A percentile compares a stretch with the other conserved stretches of the same genome.
phyloP scores from a whole-genome alignment of 2,329 filamentous ascomycete genomes.

The Clonostachys solani region DNA sequence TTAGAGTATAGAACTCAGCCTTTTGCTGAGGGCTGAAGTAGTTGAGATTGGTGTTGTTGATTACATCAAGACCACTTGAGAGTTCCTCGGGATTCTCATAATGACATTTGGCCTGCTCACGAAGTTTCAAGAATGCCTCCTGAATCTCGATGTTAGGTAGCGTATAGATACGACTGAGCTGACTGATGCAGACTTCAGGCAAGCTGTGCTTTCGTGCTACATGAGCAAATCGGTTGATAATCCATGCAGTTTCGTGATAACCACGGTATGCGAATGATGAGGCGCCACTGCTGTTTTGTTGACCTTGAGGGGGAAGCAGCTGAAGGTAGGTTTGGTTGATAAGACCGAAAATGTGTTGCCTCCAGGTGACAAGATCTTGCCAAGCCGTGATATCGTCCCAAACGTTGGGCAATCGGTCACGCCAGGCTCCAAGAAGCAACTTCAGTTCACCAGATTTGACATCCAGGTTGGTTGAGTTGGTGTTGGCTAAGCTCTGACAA shows the following conservation, averaged over 20 bases:
- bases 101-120: conserved; percentile 98
- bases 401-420: conserved; percentile 90
- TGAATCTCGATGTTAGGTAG: conserved; percentile 99
- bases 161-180: conserved; percentile 96
- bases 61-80: conserved; percentile 90
- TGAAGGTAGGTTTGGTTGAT: conserved; percentile 93
- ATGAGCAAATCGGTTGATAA: conserved; percentile 98
- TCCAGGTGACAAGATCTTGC: conserved; percentile 99
- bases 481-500: conserved; percentile 82
- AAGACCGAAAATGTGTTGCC: conserved; percentile 96
- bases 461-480: conserved; percentile 81
- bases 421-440: conserved; percentile 88
- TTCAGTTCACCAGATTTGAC: conserved; percentile 95
- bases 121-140: conserved; percentile 93
- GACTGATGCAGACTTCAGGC: conserved; percentile 94
- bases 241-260: conserved; percentile 99
- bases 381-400: conserved; percentile 99
- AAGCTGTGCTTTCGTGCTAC: conserved; percentile 96
- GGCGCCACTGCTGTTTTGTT: conserved; percentile 76
- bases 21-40: conserved; percentile 97
- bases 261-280: conserved; percentile 90
- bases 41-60: conserved; percentile 98
- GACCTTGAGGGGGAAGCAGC: conserved; percentile 71
- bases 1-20: conserved; percentile 97
- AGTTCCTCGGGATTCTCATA: conserved; percentile 95